phyloP scores from a whole-genome alignment of 306 rosid species.

The Prunus campanulata region DNA sequence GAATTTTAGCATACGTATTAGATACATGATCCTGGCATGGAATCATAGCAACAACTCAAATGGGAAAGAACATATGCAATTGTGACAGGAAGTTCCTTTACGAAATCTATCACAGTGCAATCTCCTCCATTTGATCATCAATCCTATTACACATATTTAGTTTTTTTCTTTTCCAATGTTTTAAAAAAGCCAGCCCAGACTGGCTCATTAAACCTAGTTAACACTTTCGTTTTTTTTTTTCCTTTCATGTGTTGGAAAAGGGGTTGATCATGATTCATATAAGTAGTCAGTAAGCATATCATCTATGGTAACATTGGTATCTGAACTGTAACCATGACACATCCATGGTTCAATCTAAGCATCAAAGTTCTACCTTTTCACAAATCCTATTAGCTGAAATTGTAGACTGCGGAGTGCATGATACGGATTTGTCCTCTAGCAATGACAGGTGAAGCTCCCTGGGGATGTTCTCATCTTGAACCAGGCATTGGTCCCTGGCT shows the following conservation, averaged over 20 bases:
- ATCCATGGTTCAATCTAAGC: constrained; percentile 6
- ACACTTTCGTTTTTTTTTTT: neutral
- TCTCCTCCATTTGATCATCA: neutral
- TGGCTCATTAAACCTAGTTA: neutral
- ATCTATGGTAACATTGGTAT: neutral
- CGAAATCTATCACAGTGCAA: neutral
- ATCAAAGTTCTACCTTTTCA: constrained; percentile 50
- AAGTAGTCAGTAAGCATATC: neutral
- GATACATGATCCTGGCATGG: neutral
- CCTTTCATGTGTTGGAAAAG: neutral
- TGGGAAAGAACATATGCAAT: constrained; percentile 2
- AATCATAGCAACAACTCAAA: neutral
- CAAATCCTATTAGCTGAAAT: constrained; percentile 27
- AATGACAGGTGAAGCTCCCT: constrained; percentile 35
- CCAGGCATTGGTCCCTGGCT: constrained; percentile 56
- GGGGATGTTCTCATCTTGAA: constrained; percentile 40
- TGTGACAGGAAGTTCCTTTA: neutral
- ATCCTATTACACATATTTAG: neutral
- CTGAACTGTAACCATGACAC: neutral
- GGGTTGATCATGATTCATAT: neutral
- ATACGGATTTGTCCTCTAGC: constrained; percentile 21
- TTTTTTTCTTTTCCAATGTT: neutral
- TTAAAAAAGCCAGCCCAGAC: neutral
- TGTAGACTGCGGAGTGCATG: constrained; percentile 28
- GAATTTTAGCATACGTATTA: neutral